Base-by-base conservation (phyloP, 805 yeast genomes). In the Cyberlindnera mississippiensis region DNA sequence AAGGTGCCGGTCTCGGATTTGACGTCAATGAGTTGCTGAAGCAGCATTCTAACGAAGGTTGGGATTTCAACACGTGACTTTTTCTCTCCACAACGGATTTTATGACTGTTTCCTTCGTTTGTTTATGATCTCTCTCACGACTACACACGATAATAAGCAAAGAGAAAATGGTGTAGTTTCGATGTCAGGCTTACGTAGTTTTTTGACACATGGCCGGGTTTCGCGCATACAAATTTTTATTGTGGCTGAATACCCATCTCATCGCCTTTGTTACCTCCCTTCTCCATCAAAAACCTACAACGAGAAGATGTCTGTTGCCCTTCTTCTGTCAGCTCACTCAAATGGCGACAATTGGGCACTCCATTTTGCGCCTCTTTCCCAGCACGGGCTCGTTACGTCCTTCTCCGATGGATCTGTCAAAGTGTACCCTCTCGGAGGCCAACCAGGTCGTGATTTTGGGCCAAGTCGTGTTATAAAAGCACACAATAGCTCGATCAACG, bases 291-390 rank as follows among this genome's bases (percentile, higher is more conserved):
- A n/a, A n/a, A n/a, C n/a, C n/a, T n/a, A n/a, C n/a, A n/a, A n/a
- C n/a, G n/a, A n/a, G n/a, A n/a, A 36, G 16, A 56, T 56, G 60
- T 43, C 56, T 12, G 50, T 51, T 15, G 53, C 59, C 2, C 31
- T 53, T 7, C 41, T 52, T 15, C 40, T 48, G 7, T 52, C 60
- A 1, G 41, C 51, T 6, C 59, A 58, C 26, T 37, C 46, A 12
- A 62, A 65, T 53, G 61, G 62, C 11, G 71, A 67, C 20, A 72
- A 71, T 41, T 80, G 86, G 86, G 72, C 75, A 1, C 60, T 79
- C 10, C 64, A 66, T 12, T 49, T 77, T 14, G 59, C 54, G 1
- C 55, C 59, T 1, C 47, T 68, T 9, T 40, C 49, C 3, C 46
- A 57, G 8, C 62, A 61, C n/a, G 67, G 68, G 0, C 52, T 77